phyloP scores from a whole-genome alignment of 2,329 filamentous ascomycete species.

The Fusarium ambrosium region DNA sequence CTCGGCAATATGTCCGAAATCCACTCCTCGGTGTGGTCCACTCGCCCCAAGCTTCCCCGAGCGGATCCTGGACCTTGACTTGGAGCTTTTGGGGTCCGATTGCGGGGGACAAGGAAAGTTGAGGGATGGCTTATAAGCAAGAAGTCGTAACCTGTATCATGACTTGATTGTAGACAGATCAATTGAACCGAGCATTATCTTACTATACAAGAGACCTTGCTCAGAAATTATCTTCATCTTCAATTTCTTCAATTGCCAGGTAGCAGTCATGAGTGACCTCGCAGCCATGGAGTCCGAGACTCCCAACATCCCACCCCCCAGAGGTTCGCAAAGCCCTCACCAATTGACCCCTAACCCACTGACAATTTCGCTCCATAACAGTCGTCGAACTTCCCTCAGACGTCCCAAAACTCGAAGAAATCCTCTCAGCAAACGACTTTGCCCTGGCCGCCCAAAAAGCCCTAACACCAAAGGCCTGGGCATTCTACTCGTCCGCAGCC shows the following conservation, averaged over 20 bases:
- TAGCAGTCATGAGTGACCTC: slow-evolving; percentile 43
- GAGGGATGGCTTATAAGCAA: slow-evolving; percentile 3
- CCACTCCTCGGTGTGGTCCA: not conserved
- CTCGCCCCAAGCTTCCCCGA: slow-evolving; percentile 33
- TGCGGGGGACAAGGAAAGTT: slow-evolving; percentile 14
- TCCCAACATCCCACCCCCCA: slow-evolving; percentile 44
- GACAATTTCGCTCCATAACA: slow-evolving; percentile 3
- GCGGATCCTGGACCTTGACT: not conserved
- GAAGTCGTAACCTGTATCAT: not conserved
- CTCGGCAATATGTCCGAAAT: not conserved
- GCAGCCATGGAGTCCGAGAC: slow-evolving; percentile 46
- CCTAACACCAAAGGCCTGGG: slow-evolving; percentile 75
- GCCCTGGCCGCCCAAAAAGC: slow-evolving; percentile 67
- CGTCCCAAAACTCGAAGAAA: slow-evolving; percentile 38
- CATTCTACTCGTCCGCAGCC: slow-evolving; percentile 76
- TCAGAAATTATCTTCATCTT: not conserved
- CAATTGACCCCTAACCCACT: not conserved
- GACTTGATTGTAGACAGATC: not conserved
- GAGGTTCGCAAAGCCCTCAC: slow-evolving; percentile 25
- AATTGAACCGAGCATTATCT: too few relatives aligned
- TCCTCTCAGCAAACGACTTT: slow-evolving; percentile 66
- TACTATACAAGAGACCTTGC: too few relatives aligned
- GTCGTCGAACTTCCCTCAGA: slow-evolving; percentile 29
- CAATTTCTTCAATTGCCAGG: not conserved
- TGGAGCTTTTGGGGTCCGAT: slow-evolving; percentile 35